These are phyloP conservation scores for Pleodorina starrii DNA, from an alignment of 139 green algal genomes.

Conservation along the genomic window DNA sequence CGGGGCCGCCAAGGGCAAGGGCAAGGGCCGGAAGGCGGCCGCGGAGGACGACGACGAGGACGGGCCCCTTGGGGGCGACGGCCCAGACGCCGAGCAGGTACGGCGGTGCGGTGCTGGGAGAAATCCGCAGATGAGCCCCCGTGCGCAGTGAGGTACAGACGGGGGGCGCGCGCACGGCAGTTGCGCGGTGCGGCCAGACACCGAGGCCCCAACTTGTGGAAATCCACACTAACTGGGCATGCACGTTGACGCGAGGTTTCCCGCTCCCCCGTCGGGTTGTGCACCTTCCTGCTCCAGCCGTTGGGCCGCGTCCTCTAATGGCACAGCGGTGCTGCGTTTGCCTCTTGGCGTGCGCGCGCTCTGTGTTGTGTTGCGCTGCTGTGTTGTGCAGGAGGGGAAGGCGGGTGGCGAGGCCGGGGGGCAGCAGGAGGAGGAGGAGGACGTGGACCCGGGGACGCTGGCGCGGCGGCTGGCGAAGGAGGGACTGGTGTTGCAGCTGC, in stretches of 20 bases:
- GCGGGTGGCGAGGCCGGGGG: neutral
- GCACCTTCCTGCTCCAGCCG: too few relatives aligned
- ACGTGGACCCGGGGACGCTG: conserved; percentile 66
- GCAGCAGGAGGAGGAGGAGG: conserved; percentile 46
- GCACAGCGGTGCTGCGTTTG: neutral
- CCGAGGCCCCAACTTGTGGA: neutral
- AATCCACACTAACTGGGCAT: neutral
- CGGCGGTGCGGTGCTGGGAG: neutral
- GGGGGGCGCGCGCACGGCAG: neutral
- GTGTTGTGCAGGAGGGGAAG: neutral
- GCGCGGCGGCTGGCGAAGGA: conserved; percentile 47
- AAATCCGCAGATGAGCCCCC: neutral
- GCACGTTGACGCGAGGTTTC: neutral
- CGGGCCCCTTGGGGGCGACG: conserved; percentile 19
- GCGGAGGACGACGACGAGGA: conserved; percentile 54
- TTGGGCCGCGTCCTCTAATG: neutral
- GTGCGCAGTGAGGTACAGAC: neutral
- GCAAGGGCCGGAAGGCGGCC: conserved; percentile 35
- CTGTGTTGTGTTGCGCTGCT: neutral
- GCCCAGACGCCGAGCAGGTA: neutral
- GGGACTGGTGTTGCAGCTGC: conserved; percentile 57
- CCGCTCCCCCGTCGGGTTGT: neutral
- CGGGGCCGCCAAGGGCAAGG: conserved; percentile 49
- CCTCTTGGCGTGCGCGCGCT: too few relatives aligned
- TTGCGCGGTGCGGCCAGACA: neutral